Evolutionary conservation across 306 rosid species (phyloP).

Genomic region (Gastrolobium bilobum): DNA sequence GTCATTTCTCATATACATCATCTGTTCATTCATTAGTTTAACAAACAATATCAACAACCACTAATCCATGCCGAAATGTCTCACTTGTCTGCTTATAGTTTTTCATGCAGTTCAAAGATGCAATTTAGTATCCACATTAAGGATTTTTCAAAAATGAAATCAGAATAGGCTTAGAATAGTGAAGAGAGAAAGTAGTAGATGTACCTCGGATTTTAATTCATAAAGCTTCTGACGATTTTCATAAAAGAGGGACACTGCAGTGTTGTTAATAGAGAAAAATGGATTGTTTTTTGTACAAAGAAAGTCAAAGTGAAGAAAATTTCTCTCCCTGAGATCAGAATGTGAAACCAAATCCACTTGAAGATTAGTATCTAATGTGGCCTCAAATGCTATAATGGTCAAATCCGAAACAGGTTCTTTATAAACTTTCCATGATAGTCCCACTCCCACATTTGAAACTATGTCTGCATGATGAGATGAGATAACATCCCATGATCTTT

Average conservation of each 20-base stretch:
- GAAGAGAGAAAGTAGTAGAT: background rate
- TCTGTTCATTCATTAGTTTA: background rate
- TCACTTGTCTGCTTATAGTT: background rate
- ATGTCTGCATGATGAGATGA: background rate
- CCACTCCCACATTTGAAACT: background rate
- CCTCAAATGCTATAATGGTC: constrained; percentile 56
- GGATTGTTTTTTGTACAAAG: constrained; percentile 37
- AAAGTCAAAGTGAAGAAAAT: constrained; percentile 56
- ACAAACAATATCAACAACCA: background rate
- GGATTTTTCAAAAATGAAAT: background rate
- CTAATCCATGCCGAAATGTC: background rate
- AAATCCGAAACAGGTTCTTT: background rate
- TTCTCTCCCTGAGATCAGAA: constrained; percentile 8
- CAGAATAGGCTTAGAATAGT: background rate
- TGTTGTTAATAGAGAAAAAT: constrained; percentile 48
- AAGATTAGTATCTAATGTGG: background rate
- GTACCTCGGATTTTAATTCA: constrained; percentile 49
- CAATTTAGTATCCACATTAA: background rate
- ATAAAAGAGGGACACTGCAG: constrained; percentile 45
- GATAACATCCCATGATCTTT: constrained; percentile 49
- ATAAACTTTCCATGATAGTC: constrained; percentile 21
- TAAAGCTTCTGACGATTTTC: background rate
- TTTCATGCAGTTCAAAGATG: background rate
- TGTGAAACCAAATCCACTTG: constrained; percentile 43
- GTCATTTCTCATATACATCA: background rate